Evolutionary conservation across 371 early-diverging fungal species (phyloP), one percentile per base, ranked within the genome.

Genomic region (Neoconidiobolus thromboides): DNA sequence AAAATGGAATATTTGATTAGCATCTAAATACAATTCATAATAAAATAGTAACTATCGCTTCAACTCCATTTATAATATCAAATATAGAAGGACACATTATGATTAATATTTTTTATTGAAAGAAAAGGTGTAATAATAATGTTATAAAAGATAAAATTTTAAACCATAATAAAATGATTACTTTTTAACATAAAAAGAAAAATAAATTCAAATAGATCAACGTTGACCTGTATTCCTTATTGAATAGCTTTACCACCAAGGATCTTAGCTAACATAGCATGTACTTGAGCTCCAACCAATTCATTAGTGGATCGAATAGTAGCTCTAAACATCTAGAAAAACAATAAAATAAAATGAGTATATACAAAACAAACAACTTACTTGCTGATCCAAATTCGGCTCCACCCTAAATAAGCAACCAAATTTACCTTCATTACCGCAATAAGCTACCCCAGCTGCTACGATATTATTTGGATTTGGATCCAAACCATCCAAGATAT

Each of bases 391-490:
- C 47, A 78, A 63, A 68, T 90, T 93, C 2, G 87, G 82, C 69
- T 97, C 97, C 43, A 94, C 64, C 49, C 98, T 76, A 65, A 91
- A 65, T 63, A 97, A 74, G 64, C 87, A 87, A 40, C 98, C 98
- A 58, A 92, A 83, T 65, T 91, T 89, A 44, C 93, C 93, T n/a
- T 76, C 76, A 39, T 65, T 66, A 9, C 73, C 69, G 10, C 87
- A 74, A 62, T 83, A 82, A 47, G 88, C 79, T 41, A 97, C 87
- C 50, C 89, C 87, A 0, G 89, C 92, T 6, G 83, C 91, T 2
- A 93, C 92, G 61, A 89, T 68, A 65, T 95, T 94, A 64, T 76
- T 77, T 1, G 87, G 83, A 56, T 88, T 91, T 1, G 92, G 89
- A 68, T 96, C 97, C 6, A 91, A 84, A 38, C 79, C 82, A 12